Evolutionary conservation across 2,329 filamentous ascomycete species (phyloP).

Genomic region (Cryoendolithus antarcticus): DNA sequence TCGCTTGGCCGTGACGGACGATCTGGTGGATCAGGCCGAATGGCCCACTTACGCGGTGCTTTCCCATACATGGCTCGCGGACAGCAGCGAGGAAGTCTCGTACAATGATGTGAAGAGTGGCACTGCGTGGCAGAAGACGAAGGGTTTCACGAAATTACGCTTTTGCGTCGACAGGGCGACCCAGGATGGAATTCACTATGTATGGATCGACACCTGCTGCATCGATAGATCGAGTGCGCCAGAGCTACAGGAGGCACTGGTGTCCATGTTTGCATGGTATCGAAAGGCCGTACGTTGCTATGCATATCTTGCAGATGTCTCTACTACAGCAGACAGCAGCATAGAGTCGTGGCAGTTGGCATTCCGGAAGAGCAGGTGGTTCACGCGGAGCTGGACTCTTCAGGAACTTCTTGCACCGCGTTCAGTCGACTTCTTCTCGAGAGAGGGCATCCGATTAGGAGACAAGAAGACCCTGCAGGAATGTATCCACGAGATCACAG

Average conservation of each 20-base stretch:
- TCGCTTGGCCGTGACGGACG: background rate
- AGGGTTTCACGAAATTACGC: slow-evolving; percentile 2
- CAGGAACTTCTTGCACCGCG: slow-evolving; percentile 8
- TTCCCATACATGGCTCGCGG: slow-evolving; percentile 1
- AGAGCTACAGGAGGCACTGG: slow-evolving; percentile 12
- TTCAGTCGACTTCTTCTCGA: slow-evolving; percentile 6
- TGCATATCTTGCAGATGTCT: slow-evolving; percentile 10
- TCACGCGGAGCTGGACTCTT: slow-evolving; percentile 9
- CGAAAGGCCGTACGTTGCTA: slow-evolving; percentile 6
- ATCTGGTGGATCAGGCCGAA: background rate
- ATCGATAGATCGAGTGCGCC: slow-evolving; percentile 11
- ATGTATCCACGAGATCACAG: slow-evolving; percentile 3
- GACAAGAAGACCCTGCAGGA: slow-evolving; percentile 1
- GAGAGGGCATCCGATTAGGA: slow-evolving; percentile 1
- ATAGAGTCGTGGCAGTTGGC: background rate
- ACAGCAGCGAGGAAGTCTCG: slow-evolving; percentile 14
- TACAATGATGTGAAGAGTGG: slow-evolving; percentile 13
- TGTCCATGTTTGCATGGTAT: slow-evolving; percentile 15
- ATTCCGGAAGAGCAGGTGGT: slow-evolving; percentile 7
- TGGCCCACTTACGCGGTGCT: slow-evolving; percentile 1
- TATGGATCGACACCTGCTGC: slow-evolving; percentile 10
- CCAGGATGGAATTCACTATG: slow-evolving; percentile 4
- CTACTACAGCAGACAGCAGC: background rate
- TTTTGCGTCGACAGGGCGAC: slow-evolving; percentile 2
- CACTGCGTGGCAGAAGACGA: background rate